Conservation (phyloP, 306 rosid genomes). For the Sicyos edulis region DNA sequence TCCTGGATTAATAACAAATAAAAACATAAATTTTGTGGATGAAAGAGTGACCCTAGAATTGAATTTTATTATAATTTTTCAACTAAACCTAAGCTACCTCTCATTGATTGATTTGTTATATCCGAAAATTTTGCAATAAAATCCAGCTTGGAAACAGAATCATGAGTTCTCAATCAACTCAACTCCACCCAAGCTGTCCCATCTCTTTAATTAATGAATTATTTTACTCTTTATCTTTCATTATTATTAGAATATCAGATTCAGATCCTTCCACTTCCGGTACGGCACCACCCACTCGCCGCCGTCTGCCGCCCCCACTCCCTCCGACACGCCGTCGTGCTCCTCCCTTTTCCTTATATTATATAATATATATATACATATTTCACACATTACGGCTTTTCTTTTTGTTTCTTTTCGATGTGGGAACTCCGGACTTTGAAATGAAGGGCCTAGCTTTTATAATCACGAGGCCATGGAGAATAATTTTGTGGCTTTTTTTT, state of each 20-base stretch:
- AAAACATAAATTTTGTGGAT: no score
- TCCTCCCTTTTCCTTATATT: background rate
- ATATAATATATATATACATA: background rate
- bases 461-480: background rate
- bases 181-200: background rate
- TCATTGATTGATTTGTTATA: no score
- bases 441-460: background rate
- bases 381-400: background rate
- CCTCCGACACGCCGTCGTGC: slow-evolving; percentile 2
- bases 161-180: background rate
- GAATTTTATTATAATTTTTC: no score
- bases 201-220: slow-evolving; percentile 6
- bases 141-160: background rate
- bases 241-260: background rate
- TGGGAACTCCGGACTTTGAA: no score
- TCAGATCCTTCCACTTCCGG: background rate
- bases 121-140: background rate
- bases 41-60: no score
- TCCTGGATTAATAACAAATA: no score
- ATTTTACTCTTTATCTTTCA: background rate
- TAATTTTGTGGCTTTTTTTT: no score
- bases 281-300: slow-evolving; percentile 12
- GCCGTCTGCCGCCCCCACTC: slow-evolving; percentile 7
- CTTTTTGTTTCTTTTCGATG: no score
- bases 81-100: no score